A percentile compares a stretch with the other conserved stretches of the same genome.
Evolutionary conservation across 2,329 filamentous ascomycete genomes (phyloP).

Genomic region (Basipetospora sp.): DNA sequence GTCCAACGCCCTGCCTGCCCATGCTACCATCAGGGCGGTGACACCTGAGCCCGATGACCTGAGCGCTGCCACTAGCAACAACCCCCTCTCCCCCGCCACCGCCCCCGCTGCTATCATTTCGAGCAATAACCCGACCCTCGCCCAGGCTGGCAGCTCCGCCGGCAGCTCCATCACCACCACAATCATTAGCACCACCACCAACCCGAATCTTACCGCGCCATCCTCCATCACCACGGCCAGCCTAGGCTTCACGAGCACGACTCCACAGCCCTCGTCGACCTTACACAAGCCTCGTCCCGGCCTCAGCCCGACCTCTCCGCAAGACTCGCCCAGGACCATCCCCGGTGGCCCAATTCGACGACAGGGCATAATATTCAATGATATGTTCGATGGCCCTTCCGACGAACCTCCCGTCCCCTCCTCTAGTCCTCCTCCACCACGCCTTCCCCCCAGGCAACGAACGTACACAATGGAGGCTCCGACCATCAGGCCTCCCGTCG

Average conservation of each 20-base stretch:
- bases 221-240: background rate
- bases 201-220: constrained; percentile 7
- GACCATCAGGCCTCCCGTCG: constrained; percentile 32
- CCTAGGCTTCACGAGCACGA: background rate
- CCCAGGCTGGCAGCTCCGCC: too few relatives aligned
- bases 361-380: constrained; percentile 47
- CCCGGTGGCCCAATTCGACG: constrained; percentile 26
- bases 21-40: constrained; percentile 42
- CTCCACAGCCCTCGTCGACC: background rate
- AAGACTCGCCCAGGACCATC: constrained; percentile 7
- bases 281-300: background rate
- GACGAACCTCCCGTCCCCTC: constrained; percentile 24
- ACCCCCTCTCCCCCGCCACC: constrained; percentile 4
- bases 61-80: constrained; percentile 12
- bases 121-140: too few relatives aligned
- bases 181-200: background rate
- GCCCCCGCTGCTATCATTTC: constrained; percentile 3
- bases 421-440: constrained; percentile 21
- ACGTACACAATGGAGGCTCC: constrained; percentile 43
- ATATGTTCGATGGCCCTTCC: constrained; percentile 35
- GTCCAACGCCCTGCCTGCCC: too few relatives aligned
- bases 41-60: constrained; percentile 43
- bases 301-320: constrained; percentile 18
- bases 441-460: constrained; percentile 25
- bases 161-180: constrained; percentile 2